phyloP scores from a whole-genome alignment of 805 yeast genomes.

The Kazachstania kunashirensis region DNA sequence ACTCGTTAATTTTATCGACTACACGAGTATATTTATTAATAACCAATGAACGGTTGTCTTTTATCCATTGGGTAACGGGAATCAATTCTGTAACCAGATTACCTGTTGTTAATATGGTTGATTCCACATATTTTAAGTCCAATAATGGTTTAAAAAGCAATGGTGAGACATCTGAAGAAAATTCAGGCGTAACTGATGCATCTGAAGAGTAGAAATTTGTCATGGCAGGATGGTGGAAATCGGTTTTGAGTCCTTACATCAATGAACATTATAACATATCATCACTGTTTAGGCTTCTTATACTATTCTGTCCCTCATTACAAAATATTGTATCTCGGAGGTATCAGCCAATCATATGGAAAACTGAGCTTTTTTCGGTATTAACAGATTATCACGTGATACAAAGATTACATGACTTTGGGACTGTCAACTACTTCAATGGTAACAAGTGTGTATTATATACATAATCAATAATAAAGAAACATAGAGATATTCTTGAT shows the following conservation, averaged over 20 bases:
- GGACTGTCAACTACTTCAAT: no score
- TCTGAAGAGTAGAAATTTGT: neutral
- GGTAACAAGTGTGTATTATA: no score
- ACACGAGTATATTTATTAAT: constrained; percentile 7
- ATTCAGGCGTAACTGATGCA: neutral
- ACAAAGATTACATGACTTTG: no score
- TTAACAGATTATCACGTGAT: neutral
- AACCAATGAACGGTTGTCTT: constrained; percentile 1
- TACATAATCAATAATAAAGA: no score
- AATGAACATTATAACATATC: no score
- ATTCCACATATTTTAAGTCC: neutral
- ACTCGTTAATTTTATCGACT: constrained; percentile 4
- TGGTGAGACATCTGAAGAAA: constrained; percentile 1
- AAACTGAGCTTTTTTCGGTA: neutral
- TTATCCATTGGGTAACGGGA: constrained; percentile 8
- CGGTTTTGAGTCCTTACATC: no score
- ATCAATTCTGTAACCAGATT: constrained; percentile 11
- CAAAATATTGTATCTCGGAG: no score
- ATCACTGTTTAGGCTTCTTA: no score
- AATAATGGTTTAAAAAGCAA: constrained; percentile 2
- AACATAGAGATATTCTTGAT: no score
- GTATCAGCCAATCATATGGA: neutral
- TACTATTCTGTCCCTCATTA: no score
- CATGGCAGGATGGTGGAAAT: no score
- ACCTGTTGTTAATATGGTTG: constrained; percentile 10